A percentile compares a stretch with the other conserved stretches of the same genome.
Evolutionary conservation across 371 early-diverging fungal species (phyloP).

Genomic region (Rhizopus delemar): DNA sequence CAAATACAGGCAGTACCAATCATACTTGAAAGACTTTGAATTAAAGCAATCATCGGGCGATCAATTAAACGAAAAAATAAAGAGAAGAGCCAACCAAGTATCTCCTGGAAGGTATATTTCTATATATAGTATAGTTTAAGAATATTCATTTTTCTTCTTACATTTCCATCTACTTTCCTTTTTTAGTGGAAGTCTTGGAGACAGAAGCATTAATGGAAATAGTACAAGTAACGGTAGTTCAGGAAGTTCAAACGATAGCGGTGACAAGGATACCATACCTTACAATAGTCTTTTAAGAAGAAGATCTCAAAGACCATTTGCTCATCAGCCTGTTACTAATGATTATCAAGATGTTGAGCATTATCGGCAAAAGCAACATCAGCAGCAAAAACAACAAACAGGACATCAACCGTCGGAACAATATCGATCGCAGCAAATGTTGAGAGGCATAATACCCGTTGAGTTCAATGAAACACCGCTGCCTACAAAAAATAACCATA

Average conservation of each 20-base stretch:
- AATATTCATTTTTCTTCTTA: background rate
- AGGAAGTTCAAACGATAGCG: conserved; percentile 18
- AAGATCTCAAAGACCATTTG: too few species aligned
- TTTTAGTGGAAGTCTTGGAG: conserved; percentile 34
- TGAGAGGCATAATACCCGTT: conserved; percentile 28
- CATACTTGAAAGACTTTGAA: conserved; percentile 44
- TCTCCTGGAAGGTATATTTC: conserved; percentile 32
- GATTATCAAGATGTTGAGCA: too few species aligned
- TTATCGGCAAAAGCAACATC: background rate
- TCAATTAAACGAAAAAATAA: conserved; percentile 19
- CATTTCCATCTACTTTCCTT: background rate
- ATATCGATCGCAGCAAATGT: conserved; percentile 21
- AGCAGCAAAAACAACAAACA: conserved; percentile 1
- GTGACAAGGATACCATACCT: too few species aligned
- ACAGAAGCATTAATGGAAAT: conserved; percentile 41
- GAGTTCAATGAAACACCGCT: conserved; percentile 14
- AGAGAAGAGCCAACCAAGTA: conserved; percentile 28
- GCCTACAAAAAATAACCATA: too few species aligned
- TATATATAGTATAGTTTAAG: background rate
- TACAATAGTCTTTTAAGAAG: too few species aligned
- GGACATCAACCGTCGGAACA: background rate
- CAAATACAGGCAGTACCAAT: conserved; percentile 39
- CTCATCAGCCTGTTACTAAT: too few species aligned
- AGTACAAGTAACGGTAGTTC: conserved; percentile 36
- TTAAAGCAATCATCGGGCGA: too few species aligned